Evolutionary conservation across 2,329 filamentous ascomycete species (phyloP).

Genomic region (Teratosphaeria zuluensis): DNA sequence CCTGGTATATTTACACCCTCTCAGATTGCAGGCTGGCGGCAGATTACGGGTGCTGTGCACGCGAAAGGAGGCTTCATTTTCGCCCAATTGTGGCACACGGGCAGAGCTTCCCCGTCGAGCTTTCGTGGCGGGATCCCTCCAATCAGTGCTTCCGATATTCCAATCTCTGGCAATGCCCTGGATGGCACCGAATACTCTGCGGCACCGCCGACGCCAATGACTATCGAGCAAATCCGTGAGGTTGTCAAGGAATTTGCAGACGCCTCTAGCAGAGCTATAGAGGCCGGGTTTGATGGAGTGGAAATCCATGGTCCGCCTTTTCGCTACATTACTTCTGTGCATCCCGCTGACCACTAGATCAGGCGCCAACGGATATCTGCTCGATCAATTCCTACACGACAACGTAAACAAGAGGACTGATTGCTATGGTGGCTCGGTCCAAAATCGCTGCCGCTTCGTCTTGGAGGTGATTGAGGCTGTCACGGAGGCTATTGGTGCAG

Average conservation of each 20-base stretch:
- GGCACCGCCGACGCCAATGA: constrained; percentile 27
- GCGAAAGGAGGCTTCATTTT: constrained; percentile 53
- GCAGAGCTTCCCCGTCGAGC: constrained; percentile 32
- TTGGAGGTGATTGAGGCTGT: constrained; percentile 46
- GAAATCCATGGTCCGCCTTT: constrained; percentile 30
- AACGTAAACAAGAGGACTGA: constrained; percentile 44
- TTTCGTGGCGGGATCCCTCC: constrained; percentile 13
- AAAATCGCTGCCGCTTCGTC: constrained; percentile 42
- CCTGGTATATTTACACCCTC: constrained; percentile 47
- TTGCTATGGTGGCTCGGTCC: constrained; percentile 37
- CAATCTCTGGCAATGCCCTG: constrained; percentile 18
- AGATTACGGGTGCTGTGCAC: constrained; percentile 53
- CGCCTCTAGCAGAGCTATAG: constrained; percentile 32
- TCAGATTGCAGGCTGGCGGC: constrained; percentile 51
- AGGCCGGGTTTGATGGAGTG: constrained; percentile 50
- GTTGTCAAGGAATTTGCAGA: constrained; percentile 26
- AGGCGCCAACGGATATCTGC: constrained; percentile 41
- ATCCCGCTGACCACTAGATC: background rate
- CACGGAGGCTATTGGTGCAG: constrained; percentile 40
- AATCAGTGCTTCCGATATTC: constrained; percentile 24
- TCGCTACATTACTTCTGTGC: background rate
- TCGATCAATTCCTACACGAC: constrained; percentile 55
- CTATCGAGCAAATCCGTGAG: constrained; percentile 26
- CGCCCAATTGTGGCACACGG: constrained; percentile 52
- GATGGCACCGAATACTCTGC: constrained; percentile 25